Base-by-base conservation (phyloP, 495 filamentous ascomycete genomes). In the Stereocaulon alpinum region DNA sequence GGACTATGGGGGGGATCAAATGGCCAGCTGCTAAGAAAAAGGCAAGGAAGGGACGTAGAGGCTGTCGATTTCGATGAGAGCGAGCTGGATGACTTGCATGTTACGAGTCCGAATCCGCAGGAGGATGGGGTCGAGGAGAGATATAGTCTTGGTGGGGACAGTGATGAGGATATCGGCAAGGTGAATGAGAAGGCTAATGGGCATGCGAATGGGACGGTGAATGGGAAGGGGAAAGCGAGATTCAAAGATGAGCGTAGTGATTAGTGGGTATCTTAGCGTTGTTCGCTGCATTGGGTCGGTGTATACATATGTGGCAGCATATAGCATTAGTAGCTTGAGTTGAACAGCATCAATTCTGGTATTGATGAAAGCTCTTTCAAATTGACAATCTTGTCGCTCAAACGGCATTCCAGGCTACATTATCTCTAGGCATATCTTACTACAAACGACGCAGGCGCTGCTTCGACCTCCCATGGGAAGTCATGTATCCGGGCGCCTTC, bases 21-120 rank as follows among this genome's bases (percentile, higher is more conserved):
- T 43, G 51, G 56, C 12, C 51, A 61, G 20, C 11, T 68, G 29
- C 76, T 79, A 58, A 77, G 82, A 48, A 81, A 80, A 58, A 67
- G 70, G 15, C 61, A 67, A 32, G 69, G 66, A 4, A 68, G 75
- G 30, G 88, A 91, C 69, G 72, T 95, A 37, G 90, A 95, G 71
- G 86, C 87, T 17, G 86, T 76, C 14, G 90, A 92, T 68, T 97
- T 93, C 73, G 91, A 97, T 64, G 93, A 96, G 72, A 80, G 80
- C 44, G 88, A 95, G 69, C 67, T 96, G 40, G 88, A 95, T 68
- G 82, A 91, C 61, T 69, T 94, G 48, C 80, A 86, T 59, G 69
- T 80, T 24, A 63, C 60, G 18, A 79, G 73, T 30, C 66, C 62
- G 30, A 47, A 22, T 24, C 65, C 62, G 47, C 58, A 29, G 10